phyloP scores from a whole-genome alignment of 2,329 filamentous ascomycete species.

The Raffaelea albimanens region DNA sequence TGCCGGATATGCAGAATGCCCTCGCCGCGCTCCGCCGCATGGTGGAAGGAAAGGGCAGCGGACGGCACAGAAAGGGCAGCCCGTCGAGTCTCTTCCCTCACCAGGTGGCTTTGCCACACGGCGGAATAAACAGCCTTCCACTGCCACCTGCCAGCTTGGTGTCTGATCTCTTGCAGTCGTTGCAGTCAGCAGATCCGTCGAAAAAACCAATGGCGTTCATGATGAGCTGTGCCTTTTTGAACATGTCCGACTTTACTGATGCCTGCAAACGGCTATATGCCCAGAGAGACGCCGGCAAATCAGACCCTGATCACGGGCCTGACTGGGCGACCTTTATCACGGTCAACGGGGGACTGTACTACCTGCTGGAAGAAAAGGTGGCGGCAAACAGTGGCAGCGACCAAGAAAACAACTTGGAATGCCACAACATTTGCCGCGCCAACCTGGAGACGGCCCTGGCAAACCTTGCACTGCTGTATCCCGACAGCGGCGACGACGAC shows the following conservation, averaged over 20 bases:
- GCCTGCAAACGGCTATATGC: no score
- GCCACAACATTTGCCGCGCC: constrained; percentile 20
- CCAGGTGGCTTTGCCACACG: neutral
- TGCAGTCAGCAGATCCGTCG: neutral
- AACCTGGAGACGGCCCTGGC: constrained; percentile 8
- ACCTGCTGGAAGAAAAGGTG: constrained; percentile 36
- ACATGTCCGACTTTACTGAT: no score
- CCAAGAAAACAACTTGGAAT: constrained; percentile 19
- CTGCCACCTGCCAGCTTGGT: no score
- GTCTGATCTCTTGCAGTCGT: neutral
- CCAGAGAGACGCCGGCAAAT: no score
- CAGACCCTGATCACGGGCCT: no score
- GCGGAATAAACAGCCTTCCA: neutral
- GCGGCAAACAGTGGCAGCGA: constrained; percentile 20
- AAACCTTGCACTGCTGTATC: constrained; percentile 38
- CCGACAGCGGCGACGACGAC: neutral
- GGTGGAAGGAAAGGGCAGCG: neutral
- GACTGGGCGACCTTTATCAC: no score
- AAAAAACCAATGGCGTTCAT: neutral
- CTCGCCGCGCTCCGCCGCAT: neutral
- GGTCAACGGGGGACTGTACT: constrained; percentile 35
- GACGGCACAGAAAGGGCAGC: neutral
- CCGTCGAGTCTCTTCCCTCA: neutral
- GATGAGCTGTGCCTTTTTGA: neutral
- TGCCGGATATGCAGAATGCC: neutral